Evolutionary conservation across 1,284 basidiomycete genomes (phyloP), one percentile per base, ranked within the genome.

Genomic region (Tetrapyrgos nigripes): DNA sequence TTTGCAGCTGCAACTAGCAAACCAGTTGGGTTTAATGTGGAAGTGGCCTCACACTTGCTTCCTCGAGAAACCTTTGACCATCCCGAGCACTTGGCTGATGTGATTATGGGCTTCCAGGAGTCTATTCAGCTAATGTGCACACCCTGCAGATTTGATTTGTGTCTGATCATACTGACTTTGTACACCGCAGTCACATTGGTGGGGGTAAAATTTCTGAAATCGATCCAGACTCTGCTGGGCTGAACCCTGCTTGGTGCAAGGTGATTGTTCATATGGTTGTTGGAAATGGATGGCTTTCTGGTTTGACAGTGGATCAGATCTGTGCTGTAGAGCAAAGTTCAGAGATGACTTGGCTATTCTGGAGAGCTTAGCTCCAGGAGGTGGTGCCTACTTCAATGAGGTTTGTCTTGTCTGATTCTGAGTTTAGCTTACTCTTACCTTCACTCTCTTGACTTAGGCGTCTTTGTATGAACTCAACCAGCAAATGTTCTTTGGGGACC

Each of bases 301-400:
- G 70, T 9, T 49, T 70, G 1, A 59, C 72, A 0, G 50, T 60
- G 3, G 52, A 61, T 1, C 67, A 67, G 0, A 75, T 81, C 13
- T 31, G 67, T 14, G 26, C 48, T 23, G 45, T 56, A 1, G 62
- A 50, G 21, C 43, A 67, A 45, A 28, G 9, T 31, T 69, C 14
- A 66, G 62, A 33, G 53, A 62, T 17, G 69, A 70, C 3, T 55
- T 67, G 4, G 59, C 67, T 9, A 57, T 74, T 9, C 64, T 73
- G 17, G 69, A 70, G 35, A 60, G 62, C 33, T 62, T 77, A 9
- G 55, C 27, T 1, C 71, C 73, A 2, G 68, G 70, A 14, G 72
- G 74, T 4, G 79, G 73, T 3, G 70, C 75, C 1, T 77, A 78
- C 58, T 68, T 79, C 44, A 80, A 82, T 55, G 79, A 83, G 72